Evolutionary conservation across 805 yeast genomes (phyloP).

Genomic region (Candida chauliodis): DNA sequence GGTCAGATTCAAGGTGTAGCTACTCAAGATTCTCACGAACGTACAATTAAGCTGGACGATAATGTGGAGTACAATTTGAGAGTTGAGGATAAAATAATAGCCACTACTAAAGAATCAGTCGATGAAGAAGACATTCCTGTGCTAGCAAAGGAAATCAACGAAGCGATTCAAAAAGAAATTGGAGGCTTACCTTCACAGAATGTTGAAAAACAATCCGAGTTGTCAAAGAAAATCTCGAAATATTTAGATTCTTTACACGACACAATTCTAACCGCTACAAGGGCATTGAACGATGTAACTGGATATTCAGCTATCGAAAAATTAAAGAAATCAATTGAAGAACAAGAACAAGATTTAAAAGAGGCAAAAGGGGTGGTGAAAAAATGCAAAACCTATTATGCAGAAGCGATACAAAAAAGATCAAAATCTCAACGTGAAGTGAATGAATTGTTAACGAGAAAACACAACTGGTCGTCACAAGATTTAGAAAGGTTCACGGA

Average conservation of each 20-base stretch:
- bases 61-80: not conserved
- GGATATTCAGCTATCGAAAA: conserved; percentile 82
- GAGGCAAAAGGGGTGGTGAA: conserved; percentile 47
- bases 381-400: conserved; percentile 47
- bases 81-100: conserved; percentile 8
- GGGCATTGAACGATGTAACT: conserved; percentile 81
- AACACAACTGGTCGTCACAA: conserved; percentile 70
- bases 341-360: conserved; percentile 49
- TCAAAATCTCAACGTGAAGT: conserved; percentile 76
- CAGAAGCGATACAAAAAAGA: conserved; percentile 60
- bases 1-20: conserved; percentile 4
- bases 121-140: conserved; percentile 7
- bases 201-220: conserved; percentile 36
- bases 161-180: conserved; percentile 15
- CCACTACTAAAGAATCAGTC: conserved; percentile 6
- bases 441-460: conserved; percentile 82
- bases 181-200: conserved; percentile 44
- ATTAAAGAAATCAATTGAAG: conserved; percentile 59
- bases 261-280: conserved; percentile 56
- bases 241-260: conserved; percentile 55
- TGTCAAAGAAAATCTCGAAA: conserved; percentile 38
- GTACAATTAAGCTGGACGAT: not conserved
- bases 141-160: conserved; percentile 10
- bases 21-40: conserved; percentile 6
- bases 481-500: conserved; percentile 86